These are phyloP conservation scores for Xylaria grammica DNA, from an alignment of 495 filamentous ascomycete genomes.

Conservation along the genomic window DNA sequence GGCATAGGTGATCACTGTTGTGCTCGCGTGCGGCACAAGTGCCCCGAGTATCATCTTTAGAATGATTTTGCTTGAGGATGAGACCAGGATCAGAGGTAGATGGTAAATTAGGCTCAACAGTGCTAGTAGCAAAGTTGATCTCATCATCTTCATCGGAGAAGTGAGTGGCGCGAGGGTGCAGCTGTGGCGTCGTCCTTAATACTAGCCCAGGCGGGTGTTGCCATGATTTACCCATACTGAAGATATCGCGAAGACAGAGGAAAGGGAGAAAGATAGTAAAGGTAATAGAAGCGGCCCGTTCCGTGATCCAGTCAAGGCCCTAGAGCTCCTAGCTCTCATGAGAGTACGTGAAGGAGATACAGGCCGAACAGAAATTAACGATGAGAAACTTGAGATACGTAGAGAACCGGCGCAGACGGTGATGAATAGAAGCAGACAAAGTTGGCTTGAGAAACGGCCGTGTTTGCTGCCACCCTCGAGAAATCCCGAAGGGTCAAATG, in stretches of 20 bases:
- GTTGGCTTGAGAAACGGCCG: no score
- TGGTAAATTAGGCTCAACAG: background rate
- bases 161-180: background rate
- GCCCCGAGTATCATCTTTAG: background rate
- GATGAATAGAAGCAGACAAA: no score
- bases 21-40: background rate
- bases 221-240: conserved; percentile 1
- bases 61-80: background rate
- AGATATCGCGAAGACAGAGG: background rate
- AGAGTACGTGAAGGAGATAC: background rate
- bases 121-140: background rate
- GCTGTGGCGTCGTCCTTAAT: background rate
- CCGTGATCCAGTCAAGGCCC: no score
- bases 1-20: background rate
- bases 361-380: background rate
- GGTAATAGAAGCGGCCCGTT: no score
- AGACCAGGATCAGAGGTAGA: background rate
- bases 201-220: background rate
- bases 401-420: no score
- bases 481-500: no score
- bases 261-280: background rate
- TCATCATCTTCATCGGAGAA: background rate
- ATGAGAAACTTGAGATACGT: no score
- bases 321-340: no score
- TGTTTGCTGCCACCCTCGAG: no score